phyloP scores from a whole-genome alignment of 2,329 filamentous ascomycete genomes.

The Elsinoe necatrix region DNA sequence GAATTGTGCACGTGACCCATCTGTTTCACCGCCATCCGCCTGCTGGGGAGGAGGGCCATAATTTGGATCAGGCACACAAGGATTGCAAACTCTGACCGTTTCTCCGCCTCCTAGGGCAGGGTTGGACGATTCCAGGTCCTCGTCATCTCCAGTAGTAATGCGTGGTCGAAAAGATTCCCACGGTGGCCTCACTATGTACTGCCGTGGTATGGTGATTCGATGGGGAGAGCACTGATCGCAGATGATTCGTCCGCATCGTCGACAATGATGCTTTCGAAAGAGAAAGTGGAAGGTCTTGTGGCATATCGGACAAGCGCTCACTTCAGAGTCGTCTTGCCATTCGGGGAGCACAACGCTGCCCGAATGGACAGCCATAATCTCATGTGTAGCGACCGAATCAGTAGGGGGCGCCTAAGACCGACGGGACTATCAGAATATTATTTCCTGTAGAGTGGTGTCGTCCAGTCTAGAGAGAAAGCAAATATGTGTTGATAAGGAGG shows the following conservation, averaged over 20 bases:
- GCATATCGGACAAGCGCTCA: constrained; percentile 78
- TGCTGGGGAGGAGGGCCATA: constrained; percentile 18
- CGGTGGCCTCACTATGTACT: constrained; percentile 81
- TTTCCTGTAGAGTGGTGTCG: not conserved
- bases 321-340: constrained; percentile 86
- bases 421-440: no score
- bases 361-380: constrained; percentile 9
- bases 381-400: not conserved
- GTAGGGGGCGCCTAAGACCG: no score
- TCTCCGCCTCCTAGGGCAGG: constrained; percentile 54
- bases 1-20: constrained; percentile 18
- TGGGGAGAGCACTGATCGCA: constrained; percentile 87
- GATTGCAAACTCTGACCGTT: constrained; percentile 62
- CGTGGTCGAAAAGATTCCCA: constrained; percentile 26
- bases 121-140: constrained; percentile 31
- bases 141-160: constrained; percentile 36
- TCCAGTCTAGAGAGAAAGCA: not conserved
- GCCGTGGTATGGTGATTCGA: constrained; percentile 85
- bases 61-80: constrained; percentile 58
- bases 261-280: constrained; percentile 86
- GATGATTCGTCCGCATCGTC: constrained; percentile 90
- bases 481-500: not conserved
- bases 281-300: constrained; percentile 70
- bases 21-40: not conserved
- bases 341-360: constrained; percentile 48